Evolutionary conservation across 768 basidiomycete species (phyloP), one percentile per base, ranked within the genome.

Genomic region (Lactarius tabidus): DNA sequence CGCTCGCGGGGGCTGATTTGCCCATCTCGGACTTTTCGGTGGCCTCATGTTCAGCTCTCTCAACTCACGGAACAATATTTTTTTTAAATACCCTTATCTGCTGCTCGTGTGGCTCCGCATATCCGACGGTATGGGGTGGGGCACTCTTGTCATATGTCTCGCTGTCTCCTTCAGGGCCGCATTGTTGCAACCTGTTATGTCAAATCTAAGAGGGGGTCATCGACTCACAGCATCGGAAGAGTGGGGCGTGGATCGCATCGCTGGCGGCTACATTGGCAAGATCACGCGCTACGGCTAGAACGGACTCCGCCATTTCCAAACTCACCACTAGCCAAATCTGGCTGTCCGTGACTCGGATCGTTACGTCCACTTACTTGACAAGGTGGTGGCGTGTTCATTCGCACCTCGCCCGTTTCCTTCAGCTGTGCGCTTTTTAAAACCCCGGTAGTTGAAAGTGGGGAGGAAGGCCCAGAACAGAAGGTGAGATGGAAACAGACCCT

Each of bases 221-320:
- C 18, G 51, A 66, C 60, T 62, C 60, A 59, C 57, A 54, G 60
- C 65, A 62, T 53, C 35, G 59, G 59, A 59, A 59, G 51, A 39
- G 43, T 60, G 53, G 53, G 60, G 20, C 5, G 35, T 61, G 61
- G 41, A 66, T 62, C 65, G 60, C 60, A 62, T 60, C 64, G 58
- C 59, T 45, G 58, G 64, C 64, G 64, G 58, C 39, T 55, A 62
- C 51, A 36, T 43, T 57, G 57, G 39, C 51, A 54, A 62, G 65
- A 66, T 62, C 65, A 66, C 65, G 65, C 65, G 65, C 65, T 62
- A 66, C 65, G 65, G 61, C 60, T 62, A 62, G 65, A 58, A 45
- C 60, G 52, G 65, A 66, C 57, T 58, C 65, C 56, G 57, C 65
- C 61, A 43, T 62, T 59, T 59, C 61, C 65, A 62, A 66, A 66